A percentile compares a stretch with the other conserved stretches of the same genome.
Conservation (phyloP, 257 asterid species). For the Salvia miltiorrhiza region DNA sequence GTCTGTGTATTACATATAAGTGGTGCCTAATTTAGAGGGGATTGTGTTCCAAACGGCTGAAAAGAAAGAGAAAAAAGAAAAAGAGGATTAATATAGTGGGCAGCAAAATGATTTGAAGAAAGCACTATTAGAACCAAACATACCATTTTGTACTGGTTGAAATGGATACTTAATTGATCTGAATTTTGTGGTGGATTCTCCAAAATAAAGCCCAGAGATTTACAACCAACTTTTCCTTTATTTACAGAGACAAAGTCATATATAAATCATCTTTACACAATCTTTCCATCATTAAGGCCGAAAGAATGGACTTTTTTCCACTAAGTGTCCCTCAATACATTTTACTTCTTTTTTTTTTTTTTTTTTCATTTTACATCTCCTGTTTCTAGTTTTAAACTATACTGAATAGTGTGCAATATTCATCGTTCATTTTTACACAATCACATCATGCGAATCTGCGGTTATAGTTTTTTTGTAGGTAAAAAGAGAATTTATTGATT, state of each 20-base stretch:
- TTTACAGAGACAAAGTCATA: background rate
- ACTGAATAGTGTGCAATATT: no score
- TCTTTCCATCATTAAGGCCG: constrained; percentile 30
- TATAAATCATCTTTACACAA: constrained; percentile 22
- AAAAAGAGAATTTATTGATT: no score
- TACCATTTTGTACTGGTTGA: constrained; percentile 9
- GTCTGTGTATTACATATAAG: background rate
- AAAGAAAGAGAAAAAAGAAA: no score
- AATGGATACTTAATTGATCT: constrained; percentile 15
- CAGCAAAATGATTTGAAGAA: constrained; percentile 34
- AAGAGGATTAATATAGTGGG: constrained; percentile 22
- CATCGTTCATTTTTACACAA: no score
- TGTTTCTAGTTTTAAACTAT: background rate
- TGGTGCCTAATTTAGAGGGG: background rate
- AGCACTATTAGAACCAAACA: constrained; percentile 19
- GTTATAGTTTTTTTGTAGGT: no score
- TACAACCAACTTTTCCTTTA: constrained; percentile 5
- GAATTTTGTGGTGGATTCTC: constrained; percentile 25
- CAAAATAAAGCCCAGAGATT: constrained; percentile 29
- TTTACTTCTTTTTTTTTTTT: background rate
- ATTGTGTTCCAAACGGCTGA: constrained; percentile 12
- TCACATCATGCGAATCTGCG: no score
- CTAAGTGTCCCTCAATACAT: background rate
- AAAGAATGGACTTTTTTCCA: constrained; percentile 23
- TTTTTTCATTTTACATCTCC: background rate